Evolutionary conservation across 2,329 filamentous ascomycete species (phyloP), one percentile per base, ranked within the genome.

Genomic region (Neonectria ditissima): DNA sequence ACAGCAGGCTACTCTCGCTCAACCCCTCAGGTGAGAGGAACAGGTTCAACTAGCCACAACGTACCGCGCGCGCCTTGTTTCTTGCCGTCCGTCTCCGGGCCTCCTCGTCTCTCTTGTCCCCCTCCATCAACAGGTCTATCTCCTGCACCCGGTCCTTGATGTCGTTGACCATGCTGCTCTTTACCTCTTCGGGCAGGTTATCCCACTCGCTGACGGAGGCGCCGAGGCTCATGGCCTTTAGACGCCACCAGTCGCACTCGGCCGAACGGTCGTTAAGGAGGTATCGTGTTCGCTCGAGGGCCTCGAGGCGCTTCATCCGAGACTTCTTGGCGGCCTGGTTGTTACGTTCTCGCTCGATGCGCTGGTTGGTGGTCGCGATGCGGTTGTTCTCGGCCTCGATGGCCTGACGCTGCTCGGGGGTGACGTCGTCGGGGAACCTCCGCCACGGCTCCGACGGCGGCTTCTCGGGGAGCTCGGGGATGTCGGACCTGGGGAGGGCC

Each of bases 311-410:
- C 20, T 72, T 67, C 20, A 73, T 63, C 1, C 80, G 73, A 11
- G 74, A 77, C 56, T 79, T 76, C 65, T 77, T 78, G 24, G 80
- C 80, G 0, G 80, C 77, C 37, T 69, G 61, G 63, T 80, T 81
- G 70, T 81, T 81, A 5, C 79, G 70, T 44, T 72, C 61, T 2
- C 76, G 71, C 18, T 79, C 75, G 2, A 74, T 50, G 4, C 24
- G 52, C 59, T 74, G 71, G 9, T 68, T 66, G 20, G 67, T 54
- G 4, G 59, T 59, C 2, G 76, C 70, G 39, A 78, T 72, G 6
- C 48, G 13, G 54, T 79, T 76, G 59, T 75, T 76, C 7, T 63
- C 59, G 0, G 51, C 63, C 20, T 71, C 66, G 2, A 75, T 65
- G 1, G 56, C 7, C 1, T 39, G 24, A 0, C 68, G 63, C 18